Evolutionary conservation across 306 rosid species (phyloP), one percentile per base, ranked within the genome.

Genomic region (Sphenostylis stenocarpa): DNA sequence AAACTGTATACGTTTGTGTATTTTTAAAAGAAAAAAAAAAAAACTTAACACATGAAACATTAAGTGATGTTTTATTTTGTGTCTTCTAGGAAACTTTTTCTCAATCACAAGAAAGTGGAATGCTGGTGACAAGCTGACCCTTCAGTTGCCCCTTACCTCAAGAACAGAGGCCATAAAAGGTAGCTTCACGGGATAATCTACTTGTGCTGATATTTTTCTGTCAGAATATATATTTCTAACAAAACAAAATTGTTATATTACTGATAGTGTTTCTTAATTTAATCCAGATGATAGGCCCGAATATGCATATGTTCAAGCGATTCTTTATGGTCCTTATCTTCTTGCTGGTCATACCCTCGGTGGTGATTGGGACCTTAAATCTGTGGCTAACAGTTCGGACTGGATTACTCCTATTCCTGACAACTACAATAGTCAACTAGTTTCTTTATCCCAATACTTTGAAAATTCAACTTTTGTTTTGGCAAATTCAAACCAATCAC

Each of bases 131-230:
- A 84, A 57, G 64, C 78, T 92, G 58, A 82, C 84, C 21, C 91
- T 96, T 81, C 80, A 86, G 83, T 80, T 96, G 10, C 97, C 99
- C 55, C 60, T 92, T 29, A 85, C 61, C 74, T 55, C 86, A 47
- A 89, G 90, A 87, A 89, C 90, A 62, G 99, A 92, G 60, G 73
- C 86, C 53, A 77, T 96, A 49, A 77, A 85, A 86, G 99, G 99
- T 96, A 81, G 17, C 36, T 62, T 81, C 41, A 4, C 49, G n/a
- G 26, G 72, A 38, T 43, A 66, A 26, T 61, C 52, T 12, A 48
- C 36, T n/a, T 2, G 23, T 72, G 17, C 47, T 62, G 39, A 36
- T 70, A 72, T 45, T 44, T 20, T 60, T 69, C 72, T 23, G 43
- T 36, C 57, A 55, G 16, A 69, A 63, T 28, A 19, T 45, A 21